Base-by-base conservation (phyloP, 177 flowering plant species). In the Tripterygium wilfordii region DNA sequence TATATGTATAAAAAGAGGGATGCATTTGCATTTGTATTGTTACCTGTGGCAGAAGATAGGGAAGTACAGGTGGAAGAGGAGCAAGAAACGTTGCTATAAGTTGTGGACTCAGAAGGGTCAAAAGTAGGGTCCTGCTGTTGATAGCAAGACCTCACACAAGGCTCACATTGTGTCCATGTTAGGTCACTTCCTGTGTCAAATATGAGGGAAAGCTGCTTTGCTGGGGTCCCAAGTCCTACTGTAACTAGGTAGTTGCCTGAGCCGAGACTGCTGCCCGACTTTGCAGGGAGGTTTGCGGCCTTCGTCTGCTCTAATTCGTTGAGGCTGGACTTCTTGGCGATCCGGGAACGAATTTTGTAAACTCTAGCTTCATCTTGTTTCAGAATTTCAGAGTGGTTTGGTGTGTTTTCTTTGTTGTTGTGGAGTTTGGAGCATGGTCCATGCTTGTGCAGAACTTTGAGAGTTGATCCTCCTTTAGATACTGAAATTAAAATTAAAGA, bases 131-230 rank as follows among this genome's bases (percentile, higher is more conserved):
- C 82, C 1, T 36, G 22, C 18, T 82, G 89, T 1, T 30, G 1
- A 47, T 82, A 75, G 51, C 90, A 80, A 24, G 45, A 51, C 2
- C 12, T 31, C 38, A 19, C 22, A 13, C 95, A 85, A 0, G 95
- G 90, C 24, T 70, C 22, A 54, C 92, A 87, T 46, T 82, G 96
- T 1, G 82, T 70, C 96, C 96, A 87, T 0, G 72, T 79, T 22
- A 84, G 43, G 49, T 65, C 70, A 41, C 89, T 87, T 1, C 74
- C 88, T 0, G 82, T 77, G 55, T 83, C 95, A 2, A 81, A 65
- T 69, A 65, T 46, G 45, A 86, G 66, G 1, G 78, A 29, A 7
- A 68, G 63, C 18, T 53, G 46, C 17, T 56, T 76, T 5, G 45
- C 36, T 0, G 95, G 95, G 2, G 83, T 79, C n/a, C 95, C 95